phyloP scores from a whole-genome alignment of 805 yeast species.

The Saturnispora kantuleensis region DNA sequence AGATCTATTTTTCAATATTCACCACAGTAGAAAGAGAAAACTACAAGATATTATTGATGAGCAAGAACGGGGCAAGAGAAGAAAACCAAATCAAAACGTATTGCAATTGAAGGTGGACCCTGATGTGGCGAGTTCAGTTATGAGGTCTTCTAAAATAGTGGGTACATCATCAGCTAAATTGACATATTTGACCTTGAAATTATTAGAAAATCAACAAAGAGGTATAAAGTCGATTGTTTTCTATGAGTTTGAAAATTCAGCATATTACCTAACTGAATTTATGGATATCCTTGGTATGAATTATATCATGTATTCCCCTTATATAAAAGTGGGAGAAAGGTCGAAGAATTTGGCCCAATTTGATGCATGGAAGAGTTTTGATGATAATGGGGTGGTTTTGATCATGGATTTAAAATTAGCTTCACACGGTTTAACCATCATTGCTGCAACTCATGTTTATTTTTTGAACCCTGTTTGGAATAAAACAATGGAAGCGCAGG shows the following conservation, averaged over 20 bases:
- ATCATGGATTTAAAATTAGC: slow-evolving; percentile 62
- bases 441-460: slow-evolving; percentile 58
- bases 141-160: slow-evolving; percentile 31
- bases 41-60: not conserved
- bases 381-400: slow-evolving; percentile 41
- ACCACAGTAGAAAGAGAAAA: not conserved
- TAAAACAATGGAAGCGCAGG: slow-evolving; percentile 61
- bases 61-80: slow-evolving; percentile 1
- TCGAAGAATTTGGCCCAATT: slow-evolving; percentile 44
- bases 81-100: not conserved
- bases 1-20: slow-evolving; percentile 3
- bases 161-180: slow-evolving; percentile 60
- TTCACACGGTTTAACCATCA: slow-evolving; percentile 59
- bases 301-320: slow-evolving; percentile 57
- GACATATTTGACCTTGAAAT: slow-evolving; percentile 45
- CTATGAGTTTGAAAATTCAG: slow-evolving; percentile 64
- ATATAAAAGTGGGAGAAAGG: slow-evolving; percentile 40
- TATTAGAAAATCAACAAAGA: slow-evolving; percentile 40
- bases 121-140: slow-evolving; percentile 13
- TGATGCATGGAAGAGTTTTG: slow-evolving; percentile 27
- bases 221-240: slow-evolving; percentile 51
- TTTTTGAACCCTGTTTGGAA: slow-evolving; percentile 69
- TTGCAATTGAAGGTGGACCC: not conserved
- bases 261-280: slow-evolving; percentile 56
- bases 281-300: slow-evolving; percentile 51